phyloP scores from a whole-genome alignment of 1,139 yeast species.

The Suhomyces bolitotheri region DNA sequence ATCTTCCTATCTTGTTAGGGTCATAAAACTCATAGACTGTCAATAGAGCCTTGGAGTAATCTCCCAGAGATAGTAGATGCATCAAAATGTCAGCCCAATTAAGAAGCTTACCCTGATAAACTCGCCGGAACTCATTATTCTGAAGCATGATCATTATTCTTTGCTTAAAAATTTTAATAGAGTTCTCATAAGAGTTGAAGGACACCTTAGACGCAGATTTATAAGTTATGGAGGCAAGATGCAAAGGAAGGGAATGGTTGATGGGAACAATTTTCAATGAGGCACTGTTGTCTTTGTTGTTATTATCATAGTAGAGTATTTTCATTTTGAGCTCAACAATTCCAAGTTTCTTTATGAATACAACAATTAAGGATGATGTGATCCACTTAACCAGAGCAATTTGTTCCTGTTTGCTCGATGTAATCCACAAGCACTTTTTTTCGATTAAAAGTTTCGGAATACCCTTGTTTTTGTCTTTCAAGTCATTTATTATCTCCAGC shows the following conservation, averaged over 20 bases:
- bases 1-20: conserved; percentile 38
- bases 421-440: conserved; percentile 48
- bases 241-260: conserved; percentile 3
- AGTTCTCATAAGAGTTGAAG: conserved; percentile 11
- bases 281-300: not conserved
- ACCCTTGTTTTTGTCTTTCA: conserved; percentile 42
- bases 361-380: conserved; percentile 47
- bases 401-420: conserved; percentile 34
- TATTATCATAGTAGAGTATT: conserved; percentile 10
- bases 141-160: conserved; percentile 24
- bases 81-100: conserved; percentile 74
- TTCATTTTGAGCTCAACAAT: not conserved
- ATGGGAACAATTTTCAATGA: conserved; percentile 4
- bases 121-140: conserved; percentile 18
- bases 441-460: conserved; percentile 41
- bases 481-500: conserved; percentile 30
- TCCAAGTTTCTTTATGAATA: conserved; percentile 21
- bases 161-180: conserved; percentile 30
- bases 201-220: not conserved
- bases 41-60: conserved; percentile 56
- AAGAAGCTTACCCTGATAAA: conserved; percentile 57
- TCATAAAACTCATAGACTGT: conserved; percentile 55
- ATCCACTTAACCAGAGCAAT: conserved; percentile 65
- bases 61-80: conserved; percentile 47
- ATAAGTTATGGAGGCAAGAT: not conserved